Evolutionary conservation across 805 yeast genomes (phyloP).

Genomic region (Wickerhamiella brachini): DNA sequence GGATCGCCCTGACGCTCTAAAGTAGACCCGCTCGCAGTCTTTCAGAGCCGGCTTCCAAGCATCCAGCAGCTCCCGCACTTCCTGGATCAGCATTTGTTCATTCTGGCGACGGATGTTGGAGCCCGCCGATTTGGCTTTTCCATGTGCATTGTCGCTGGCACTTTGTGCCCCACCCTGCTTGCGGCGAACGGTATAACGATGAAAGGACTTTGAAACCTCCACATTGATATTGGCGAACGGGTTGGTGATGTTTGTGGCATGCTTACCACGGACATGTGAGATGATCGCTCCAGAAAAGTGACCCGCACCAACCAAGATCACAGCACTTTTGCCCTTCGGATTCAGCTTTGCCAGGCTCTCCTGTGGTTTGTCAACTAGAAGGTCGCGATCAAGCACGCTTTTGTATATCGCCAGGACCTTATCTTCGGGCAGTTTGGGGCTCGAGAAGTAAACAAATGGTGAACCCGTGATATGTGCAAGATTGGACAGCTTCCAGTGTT

Average conservation of each 20-base stretch:
- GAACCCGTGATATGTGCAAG: conserved; percentile 32
- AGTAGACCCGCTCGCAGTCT: conserved; percentile 55
- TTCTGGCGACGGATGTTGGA: conserved; percentile 78
- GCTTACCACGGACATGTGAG: conserved; percentile 44
- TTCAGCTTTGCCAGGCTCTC: conserved; percentile 32
- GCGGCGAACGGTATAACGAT: conserved; percentile 87
- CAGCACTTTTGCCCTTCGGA: conserved; percentile 38
- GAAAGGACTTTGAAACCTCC: conserved; percentile 71
- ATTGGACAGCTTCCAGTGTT: conserved; percentile 14
- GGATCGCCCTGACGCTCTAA: conserved; percentile 66
- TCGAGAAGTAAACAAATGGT: conserved; percentile 48
- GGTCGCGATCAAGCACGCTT: conserved; percentile 35
- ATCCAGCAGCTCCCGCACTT: conserved; percentile 53
- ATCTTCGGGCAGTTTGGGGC: conserved; percentile 30
- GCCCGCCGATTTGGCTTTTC: conserved; percentile 95
- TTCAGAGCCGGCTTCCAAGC: conserved; percentile 48
- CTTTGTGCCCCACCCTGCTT: conserved; percentile 97
- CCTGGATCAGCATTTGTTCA: conserved; percentile 68
- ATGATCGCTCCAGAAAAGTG: conserved; percentile 94
- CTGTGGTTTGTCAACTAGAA: conserved; percentile 35
- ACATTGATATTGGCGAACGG: conserved; percentile 28
- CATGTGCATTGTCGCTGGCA: conserved; percentile 81
- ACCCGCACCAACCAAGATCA: conserved; percentile 94
- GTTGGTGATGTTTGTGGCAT: conserved; percentile 47
- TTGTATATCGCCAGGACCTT: conserved; percentile 58